These are phyloP conservation scores for Stemphylium beticola DNA, from an alignment of 2,329 filamentous ascomycete genomes.

Conservation along the genomic window DNA sequence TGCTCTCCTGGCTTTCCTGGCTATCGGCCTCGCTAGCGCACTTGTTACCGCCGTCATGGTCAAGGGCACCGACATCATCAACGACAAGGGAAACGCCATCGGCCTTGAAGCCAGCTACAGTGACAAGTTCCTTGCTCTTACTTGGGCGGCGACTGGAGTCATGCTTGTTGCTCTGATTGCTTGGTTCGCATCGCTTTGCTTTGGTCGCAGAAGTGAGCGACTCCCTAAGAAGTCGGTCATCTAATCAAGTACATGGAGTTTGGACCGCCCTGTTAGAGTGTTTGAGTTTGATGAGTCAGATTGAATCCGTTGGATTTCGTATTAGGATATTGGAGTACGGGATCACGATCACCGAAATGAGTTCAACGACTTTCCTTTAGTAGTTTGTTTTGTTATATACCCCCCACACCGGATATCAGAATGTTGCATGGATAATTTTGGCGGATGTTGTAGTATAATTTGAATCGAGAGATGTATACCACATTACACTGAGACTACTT, in stretches of 20 bases:
- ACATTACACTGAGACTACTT: neutral
- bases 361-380: neutral
- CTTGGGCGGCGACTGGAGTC: slow-evolving; percentile 62
- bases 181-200: slow-evolving; percentile 42
- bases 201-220: slow-evolving; percentile 24
- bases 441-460: neutral
- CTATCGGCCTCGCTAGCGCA: slow-evolving; percentile 75
- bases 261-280: neutral
- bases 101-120: slow-evolving; percentile 60
- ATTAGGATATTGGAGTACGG: neutral
- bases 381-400: slow-evolving; percentile 1
- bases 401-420: neutral
- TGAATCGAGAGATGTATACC: neutral
- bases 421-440: neutral
- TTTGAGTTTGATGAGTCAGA: neutral
- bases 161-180: slow-evolving; percentile 48
- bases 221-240: neutral
- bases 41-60: slow-evolving; percentile 69
- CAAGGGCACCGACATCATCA: slow-evolving; percentile 61
- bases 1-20: slow-evolving; percentile 59
- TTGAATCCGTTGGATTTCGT: neutral
- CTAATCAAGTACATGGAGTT: neutral
- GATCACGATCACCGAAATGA: neutral
- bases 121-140: slow-evolving; percentile 62
- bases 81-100: slow-evolving; percentile 58